These are phyloP conservation scores for Bjerkandera adusta DNA, from an alignment of 1,284 basidiomycete species.

Conservation along the genomic window DNA sequence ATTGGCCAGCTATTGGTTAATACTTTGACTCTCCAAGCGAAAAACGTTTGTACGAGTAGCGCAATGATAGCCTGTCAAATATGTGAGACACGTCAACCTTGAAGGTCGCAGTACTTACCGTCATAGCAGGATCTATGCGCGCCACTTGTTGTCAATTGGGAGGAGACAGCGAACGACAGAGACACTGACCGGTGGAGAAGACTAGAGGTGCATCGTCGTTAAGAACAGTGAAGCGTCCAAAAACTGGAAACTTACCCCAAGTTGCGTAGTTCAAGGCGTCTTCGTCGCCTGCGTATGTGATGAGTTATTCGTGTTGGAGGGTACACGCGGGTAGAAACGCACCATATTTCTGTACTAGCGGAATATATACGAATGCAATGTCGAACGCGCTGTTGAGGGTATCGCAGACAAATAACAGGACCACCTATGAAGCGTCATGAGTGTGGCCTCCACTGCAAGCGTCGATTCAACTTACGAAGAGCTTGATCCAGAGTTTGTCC, in stretches of 20 bases:
- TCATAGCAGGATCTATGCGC: conserved; percentile 32
- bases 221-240: not conserved
- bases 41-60: conserved; percentile 39
- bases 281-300: conserved; percentile 20
- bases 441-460: no score
- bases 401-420: conserved; percentile 34
- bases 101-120: conserved; percentile 19
- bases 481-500: conserved; percentile 34
- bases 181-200: conserved; percentile 30
- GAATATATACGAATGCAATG: conserved; percentile 36
- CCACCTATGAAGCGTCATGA: conserved; percentile 34
- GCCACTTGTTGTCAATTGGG: not conserved
- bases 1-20: conserved; percentile 31
- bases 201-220: conserved; percentile 18
- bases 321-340: conserved; percentile 3
- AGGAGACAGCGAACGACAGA: not conserved
- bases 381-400: conserved; percentile 39
- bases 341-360: conserved; percentile 38
- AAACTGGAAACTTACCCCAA: conserved; percentile 27
- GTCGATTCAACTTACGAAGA: conserved; percentile 25
- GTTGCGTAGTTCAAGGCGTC: conserved; percentile 27
- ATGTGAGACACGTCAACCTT: not conserved
- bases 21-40: conserved; percentile 41
- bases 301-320: not conserved
- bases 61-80: conserved; percentile 36